Percentiles rank a stretch among this genome's conserved stretches.
phyloP scores from a whole-genome alignment of 163 green algal species.

The Coccomyxa subellipsoidea region DNA sequence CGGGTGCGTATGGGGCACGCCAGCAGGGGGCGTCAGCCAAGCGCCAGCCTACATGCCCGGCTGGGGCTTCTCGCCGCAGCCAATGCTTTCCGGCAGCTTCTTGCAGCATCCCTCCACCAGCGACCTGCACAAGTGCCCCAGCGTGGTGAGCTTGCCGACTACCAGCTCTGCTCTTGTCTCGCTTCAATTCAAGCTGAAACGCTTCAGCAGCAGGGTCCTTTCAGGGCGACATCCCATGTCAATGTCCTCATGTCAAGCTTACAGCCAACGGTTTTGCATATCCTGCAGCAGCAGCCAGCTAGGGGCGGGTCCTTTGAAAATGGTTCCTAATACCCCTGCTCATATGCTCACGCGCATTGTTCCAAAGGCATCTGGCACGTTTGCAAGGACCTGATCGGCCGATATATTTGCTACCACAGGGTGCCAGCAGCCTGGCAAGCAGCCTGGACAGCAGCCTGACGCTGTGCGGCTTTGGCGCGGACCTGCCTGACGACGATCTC shows the following conservation, averaged over 20 bases:
- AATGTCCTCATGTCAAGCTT: no score
- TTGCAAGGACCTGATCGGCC: no score
- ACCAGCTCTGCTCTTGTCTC: background rate
- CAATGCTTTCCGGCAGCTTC: background rate
- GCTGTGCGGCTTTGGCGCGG: conserved; percentile 9
- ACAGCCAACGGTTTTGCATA: no score
- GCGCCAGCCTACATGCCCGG: background rate
- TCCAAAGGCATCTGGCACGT: no score
- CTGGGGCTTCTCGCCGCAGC: background rate
- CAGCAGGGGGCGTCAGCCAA: background rate
- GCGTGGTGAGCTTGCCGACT: background rate
- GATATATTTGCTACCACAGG: background rate
- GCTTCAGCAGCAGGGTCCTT: no score
- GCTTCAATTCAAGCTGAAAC: no score
- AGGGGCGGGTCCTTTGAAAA: no score
- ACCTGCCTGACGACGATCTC: background rate
- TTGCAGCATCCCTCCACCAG: background rate
- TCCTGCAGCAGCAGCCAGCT: no score
- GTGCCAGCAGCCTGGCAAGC: background rate
- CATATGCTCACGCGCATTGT: no score
- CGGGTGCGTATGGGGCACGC: conserved; percentile 8
- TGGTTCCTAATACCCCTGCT: no score
- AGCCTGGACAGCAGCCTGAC: conserved; percentile 3
- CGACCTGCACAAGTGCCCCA: background rate
- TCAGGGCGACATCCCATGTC: no score